Evolutionary conservation across 2,329 filamentous ascomycete genomes (phyloP).

Genomic region (Oidium heveae): DNA sequence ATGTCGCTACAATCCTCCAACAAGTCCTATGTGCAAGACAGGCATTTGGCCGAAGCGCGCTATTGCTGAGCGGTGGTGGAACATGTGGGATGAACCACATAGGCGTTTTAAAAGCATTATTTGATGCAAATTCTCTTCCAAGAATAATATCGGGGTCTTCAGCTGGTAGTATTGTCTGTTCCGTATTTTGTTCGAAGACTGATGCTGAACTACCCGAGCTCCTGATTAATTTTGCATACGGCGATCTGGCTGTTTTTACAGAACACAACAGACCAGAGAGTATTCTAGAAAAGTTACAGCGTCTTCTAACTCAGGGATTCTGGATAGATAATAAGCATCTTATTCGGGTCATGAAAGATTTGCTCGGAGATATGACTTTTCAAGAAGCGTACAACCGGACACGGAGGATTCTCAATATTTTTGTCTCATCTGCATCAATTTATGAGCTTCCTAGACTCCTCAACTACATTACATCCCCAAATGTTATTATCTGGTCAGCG

Average conservation of each 20-base stretch:
- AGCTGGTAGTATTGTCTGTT: slow-evolving; percentile 43
- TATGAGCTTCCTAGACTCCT: slow-evolving; percentile 70
- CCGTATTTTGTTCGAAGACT: slow-evolving; percentile 35
- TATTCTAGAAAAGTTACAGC: slow-evolving; percentile 40
- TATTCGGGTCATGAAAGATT: slow-evolving; percentile 50
- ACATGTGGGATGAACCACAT: slow-evolving; percentile 52
- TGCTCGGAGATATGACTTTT: slow-evolving; percentile 79
- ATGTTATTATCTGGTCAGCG: slow-evolving; percentile 89
- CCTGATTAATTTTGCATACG: slow-evolving; percentile 32
- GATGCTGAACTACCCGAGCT: slow-evolving; percentile 36
- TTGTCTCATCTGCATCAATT: slow-evolving; percentile 65
- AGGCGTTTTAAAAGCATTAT: slow-evolving; percentile 41
- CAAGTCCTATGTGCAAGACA: slow-evolving; percentile 34
- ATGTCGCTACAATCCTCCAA: slow-evolving; percentile 27
- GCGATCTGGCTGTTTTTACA: slow-evolving; percentile 38
- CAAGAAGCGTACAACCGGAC: slow-evolving; percentile 93
- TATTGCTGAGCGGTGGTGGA: slow-evolving; percentile 41
- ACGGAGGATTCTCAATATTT: slow-evolving; percentile 74
- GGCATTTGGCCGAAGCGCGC: slow-evolving; percentile 38
- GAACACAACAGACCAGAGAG: slow-evolving; percentile 31
- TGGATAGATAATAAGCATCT: slow-evolving; percentile 71
- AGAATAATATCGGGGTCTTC: slow-evolving; percentile 44
- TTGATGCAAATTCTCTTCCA: slow-evolving; percentile 34
- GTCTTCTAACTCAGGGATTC: slow-evolving; percentile 56
- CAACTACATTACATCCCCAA: slow-evolving; percentile 82